A percentile compares a stretch with the other conserved stretches of the same genome.
phyloP scores from a whole-genome alignment of 73 alveolate species.

The Durusdinium trenchii region DNA sequence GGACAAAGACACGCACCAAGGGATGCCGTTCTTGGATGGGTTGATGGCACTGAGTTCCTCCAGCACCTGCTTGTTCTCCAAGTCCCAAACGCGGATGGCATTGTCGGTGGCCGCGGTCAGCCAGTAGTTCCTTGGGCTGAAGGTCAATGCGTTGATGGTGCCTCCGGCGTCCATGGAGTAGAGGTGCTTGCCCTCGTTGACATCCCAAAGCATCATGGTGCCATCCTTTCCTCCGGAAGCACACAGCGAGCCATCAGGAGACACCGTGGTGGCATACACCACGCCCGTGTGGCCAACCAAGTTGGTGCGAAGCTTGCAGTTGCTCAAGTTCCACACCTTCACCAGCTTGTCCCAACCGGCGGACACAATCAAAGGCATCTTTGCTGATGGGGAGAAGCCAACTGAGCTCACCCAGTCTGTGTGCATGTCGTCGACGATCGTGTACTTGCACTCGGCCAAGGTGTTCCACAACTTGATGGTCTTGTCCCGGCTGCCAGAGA shows the following conservation, averaged over 20 bases:
- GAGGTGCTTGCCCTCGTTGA: conserved; percentile 98
- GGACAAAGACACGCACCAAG: conserved; percentile 95
- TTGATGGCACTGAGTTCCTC: conserved; percentile 92
- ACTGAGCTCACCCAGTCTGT: conserved; percentile 98
- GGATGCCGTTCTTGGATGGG: conserved; percentile 95
- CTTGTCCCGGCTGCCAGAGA: conserved; percentile 99
- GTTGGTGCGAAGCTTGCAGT: conserved; percentile 97
- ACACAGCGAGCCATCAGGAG: conserved; percentile 97
- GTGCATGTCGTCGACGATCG: conserved; percentile 97
- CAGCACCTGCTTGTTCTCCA: conserved; percentile 95
- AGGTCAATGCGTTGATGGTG: conserved; percentile 97
- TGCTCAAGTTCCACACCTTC: conserved; percentile 98
- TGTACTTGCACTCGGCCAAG: conserved; percentile 98
- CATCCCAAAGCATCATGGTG: conserved; percentile 98
- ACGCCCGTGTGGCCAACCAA: conserved; percentile 98
- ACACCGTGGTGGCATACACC: conserved; percentile 97
- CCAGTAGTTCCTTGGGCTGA: conserved; percentile 98
- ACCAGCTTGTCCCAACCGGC: conserved; percentile 98
- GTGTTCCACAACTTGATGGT: conserved; percentile 99
- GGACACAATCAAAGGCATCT: conserved; percentile 97
- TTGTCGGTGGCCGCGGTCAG: conserved; percentile 98
- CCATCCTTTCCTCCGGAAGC: conserved; percentile 99
- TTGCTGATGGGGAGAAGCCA: conserved; percentile 97
- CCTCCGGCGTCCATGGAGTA: conserved; percentile 97
- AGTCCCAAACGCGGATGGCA: conserved; percentile 97